These are phyloP conservation scores for Pezicula neosporulosa DNA, from an alignment of 2,329 filamentous ascomycete genomes.

Conservation along the genomic window DNA sequence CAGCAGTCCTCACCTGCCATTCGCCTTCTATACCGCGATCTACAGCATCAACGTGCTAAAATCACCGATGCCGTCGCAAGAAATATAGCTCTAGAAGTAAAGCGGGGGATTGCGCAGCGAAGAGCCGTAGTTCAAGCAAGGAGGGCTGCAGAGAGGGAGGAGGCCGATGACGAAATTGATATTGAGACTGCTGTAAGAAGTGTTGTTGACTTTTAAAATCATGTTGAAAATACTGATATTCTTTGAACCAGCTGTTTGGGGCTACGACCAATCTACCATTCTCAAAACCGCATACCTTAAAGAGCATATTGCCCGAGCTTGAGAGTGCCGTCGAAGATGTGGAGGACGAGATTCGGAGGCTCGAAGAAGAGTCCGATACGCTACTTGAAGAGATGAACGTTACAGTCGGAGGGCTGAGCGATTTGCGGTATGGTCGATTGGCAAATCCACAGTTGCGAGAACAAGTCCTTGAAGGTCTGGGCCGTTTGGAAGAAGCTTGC, in stretches of 20 bases:
- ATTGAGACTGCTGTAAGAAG: constrained; percentile 53
- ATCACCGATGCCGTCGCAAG: constrained; percentile 63
- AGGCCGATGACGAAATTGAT: constrained; percentile 60
- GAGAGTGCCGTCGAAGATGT: constrained; percentile 62
- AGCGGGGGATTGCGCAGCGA: constrained; percentile 54
- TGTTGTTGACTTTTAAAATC: not conserved
- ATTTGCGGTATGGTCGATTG: constrained; percentile 77
- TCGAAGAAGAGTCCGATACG: constrained; percentile 61
- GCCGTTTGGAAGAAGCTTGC: constrained; percentile 47
- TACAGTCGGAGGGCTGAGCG: constrained; percentile 71
- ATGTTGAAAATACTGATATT: constrained; percentile 1
- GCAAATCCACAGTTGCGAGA: constrained; percentile 59
- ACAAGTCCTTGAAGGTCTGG: constrained; percentile 66
- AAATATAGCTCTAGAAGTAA: constrained; percentile 64
- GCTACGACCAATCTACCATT: constrained; percentile 39
- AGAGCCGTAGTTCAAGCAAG: constrained; percentile 53
- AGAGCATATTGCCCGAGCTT: constrained; percentile 65
- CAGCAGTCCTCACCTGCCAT: constrained; percentile 9
- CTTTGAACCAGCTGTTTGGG: constrained; percentile 53
- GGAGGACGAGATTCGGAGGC: constrained; percentile 61
- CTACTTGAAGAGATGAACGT: constrained; percentile 60
- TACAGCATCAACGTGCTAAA: constrained; percentile 70
- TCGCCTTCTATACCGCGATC: constrained; percentile 70
- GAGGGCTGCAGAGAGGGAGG: constrained; percentile 49
- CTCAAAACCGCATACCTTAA: constrained; percentile 54